Evolutionary conservation across 2,329 filamentous ascomycete genomes (phyloP).

Genomic region (Fonsecaea nubica): DNA sequence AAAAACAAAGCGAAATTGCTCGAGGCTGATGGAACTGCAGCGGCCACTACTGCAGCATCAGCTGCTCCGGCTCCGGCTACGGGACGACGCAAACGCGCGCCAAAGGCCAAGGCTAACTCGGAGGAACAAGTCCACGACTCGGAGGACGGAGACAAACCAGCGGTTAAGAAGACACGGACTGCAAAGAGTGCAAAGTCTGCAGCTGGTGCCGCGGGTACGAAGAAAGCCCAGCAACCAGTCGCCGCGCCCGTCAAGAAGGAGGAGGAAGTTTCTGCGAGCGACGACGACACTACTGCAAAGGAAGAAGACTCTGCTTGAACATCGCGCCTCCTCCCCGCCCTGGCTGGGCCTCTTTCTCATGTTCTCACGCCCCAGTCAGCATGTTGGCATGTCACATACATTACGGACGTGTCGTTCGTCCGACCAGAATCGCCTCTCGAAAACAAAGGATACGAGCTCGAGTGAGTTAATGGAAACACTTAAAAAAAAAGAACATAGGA

Average conservation of each 20-base stretch:
- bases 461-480: too few species aligned
- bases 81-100: neutral
- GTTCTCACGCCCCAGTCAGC: too few species aligned
- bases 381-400: too few species aligned
- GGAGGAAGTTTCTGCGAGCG: neutral
- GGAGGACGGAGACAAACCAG: neutral
- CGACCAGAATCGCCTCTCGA: too few species aligned
- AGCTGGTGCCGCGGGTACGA: neutral
- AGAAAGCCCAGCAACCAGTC: neutral
- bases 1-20: conserved; percentile 16
- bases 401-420: too few species aligned
- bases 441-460: too few species aligned
- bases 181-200: neutral
- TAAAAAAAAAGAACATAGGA: too few species aligned
- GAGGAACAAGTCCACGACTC: neutral
- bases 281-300: neutral
- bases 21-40: neutral
- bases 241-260: neutral
- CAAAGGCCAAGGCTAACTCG: neutral
- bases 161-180: neutral
- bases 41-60: neutral
- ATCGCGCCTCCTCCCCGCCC: neutral
- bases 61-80: neutral
- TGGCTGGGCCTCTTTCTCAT: too few species aligned
- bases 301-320: neutral